These are phyloP conservation scores for Yarrowia porcina DNA, from an alignment of 805 yeast species.

Conservation along the genomic window DNA sequence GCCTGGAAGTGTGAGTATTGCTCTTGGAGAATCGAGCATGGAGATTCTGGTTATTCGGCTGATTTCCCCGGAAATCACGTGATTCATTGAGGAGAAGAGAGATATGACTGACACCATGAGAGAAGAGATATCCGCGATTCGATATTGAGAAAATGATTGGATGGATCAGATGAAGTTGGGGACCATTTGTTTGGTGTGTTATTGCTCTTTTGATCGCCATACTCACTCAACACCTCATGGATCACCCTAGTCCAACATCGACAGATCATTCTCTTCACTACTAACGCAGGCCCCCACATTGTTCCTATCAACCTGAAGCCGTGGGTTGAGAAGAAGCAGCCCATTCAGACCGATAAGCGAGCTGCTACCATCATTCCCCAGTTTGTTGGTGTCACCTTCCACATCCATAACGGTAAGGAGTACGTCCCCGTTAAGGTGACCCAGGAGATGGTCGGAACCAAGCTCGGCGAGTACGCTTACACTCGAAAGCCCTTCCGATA, in stretches of 20 bases:
- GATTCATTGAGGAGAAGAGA: background rate
- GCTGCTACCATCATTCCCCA: slow-evolving; percentile 92
- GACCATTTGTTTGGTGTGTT: background rate
- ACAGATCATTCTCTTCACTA: background rate
- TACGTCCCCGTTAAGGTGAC: slow-evolving; percentile 82
- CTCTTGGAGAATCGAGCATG: background rate
- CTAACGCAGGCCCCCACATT: slow-evolving; percentile 68
- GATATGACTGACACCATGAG: background rate
- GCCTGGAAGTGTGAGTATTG: slow-evolving; percentile 42
- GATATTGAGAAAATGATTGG: background rate
- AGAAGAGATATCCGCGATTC: background rate
- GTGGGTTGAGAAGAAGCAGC: slow-evolving; percentile 74
- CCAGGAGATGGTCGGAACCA: slow-evolving; percentile 96
- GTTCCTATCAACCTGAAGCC: slow-evolving; percentile 92
- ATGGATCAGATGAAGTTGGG: background rate
- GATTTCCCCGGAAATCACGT: background rate
- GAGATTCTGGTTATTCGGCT: background rate
- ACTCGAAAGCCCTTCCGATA: slow-evolving; percentile 86
- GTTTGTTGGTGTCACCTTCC: slow-evolving; percentile 90
- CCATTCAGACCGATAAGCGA: slow-evolving; percentile 94
- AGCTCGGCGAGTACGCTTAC: slow-evolving; percentile 92
- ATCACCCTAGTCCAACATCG: background rate
- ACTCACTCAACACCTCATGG: no score
- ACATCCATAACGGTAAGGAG: slow-evolving; percentile 93
- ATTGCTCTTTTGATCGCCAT: no score